Percentiles rank a stretch among this genome's conserved stretches.
Conservation (phyloP, 2,329 filamentous ascomycete genomes). For the Fusarium setosum region DNA sequence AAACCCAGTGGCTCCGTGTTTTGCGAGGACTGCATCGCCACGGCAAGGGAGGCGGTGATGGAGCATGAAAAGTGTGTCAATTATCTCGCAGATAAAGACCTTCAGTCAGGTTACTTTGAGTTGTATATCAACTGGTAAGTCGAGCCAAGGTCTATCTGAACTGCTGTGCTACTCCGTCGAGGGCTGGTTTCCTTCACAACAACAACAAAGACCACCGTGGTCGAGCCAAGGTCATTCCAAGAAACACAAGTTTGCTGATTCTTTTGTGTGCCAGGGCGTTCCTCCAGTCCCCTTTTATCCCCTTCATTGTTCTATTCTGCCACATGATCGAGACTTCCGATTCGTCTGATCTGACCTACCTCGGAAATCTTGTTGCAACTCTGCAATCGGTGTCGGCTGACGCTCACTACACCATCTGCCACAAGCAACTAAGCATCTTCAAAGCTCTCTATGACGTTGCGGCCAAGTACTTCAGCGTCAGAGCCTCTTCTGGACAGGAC, state of each 20-base stretch:
- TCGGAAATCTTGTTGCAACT: conserved; percentile 22
- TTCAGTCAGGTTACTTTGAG: conserved; percentile 3
- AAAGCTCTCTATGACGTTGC: conserved; percentile 38
- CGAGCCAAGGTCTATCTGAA: too few species aligned
- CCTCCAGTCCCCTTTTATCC: conserved; percentile 37
- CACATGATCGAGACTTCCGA: conserved; percentile 52
- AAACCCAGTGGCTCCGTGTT: conserved; percentile 21
- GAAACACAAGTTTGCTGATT: background rate
- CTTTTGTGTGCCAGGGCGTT: conserved; percentile 16
- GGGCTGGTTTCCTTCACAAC: too few species aligned
- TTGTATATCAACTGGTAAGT: conserved; percentile 15
- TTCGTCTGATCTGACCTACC: conserved; percentile 51
- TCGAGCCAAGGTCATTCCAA: too few species aligned
- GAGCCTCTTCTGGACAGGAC: background rate
- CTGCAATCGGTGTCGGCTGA: conserved; percentile 13
- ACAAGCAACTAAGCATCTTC: conserved; percentile 36
- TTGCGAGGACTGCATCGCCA: conserved; percentile 36
- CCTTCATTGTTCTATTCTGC: conserved; percentile 43
- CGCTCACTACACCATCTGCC: conserved; percentile 4
- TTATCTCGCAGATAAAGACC: background rate
- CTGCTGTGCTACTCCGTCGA: too few species aligned
- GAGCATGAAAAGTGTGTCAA: conserved; percentile 23
- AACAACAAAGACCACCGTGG: too few species aligned
- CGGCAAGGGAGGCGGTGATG: conserved; percentile 28
- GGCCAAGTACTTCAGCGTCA: conserved; percentile 18